These are phyloP conservation scores for Poteriospumella lacustris DNA, from an alignment of 108 stramenopile species.

Conservation along the genomic window DNA sequence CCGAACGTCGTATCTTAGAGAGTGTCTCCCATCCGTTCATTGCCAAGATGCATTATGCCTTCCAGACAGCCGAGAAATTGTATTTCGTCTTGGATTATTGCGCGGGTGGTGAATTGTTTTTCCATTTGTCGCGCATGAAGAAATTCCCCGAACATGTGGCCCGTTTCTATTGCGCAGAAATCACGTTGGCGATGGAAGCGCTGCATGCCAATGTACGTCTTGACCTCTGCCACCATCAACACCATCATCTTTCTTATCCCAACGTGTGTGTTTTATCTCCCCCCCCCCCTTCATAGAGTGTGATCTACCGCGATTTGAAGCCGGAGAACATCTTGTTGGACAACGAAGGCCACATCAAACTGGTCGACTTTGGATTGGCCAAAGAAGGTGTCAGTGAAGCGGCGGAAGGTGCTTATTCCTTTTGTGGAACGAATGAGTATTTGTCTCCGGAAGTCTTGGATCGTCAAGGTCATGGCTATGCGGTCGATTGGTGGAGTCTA, in stretches of 20 bases:
- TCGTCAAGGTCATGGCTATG: slow-evolving; percentile 45
- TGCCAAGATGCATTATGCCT: slow-evolving; percentile 83
- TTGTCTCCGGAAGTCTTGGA: slow-evolving; percentile 56
- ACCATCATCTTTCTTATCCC: background rate
- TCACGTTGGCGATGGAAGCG: slow-evolving; percentile 52
- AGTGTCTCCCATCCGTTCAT: slow-evolving; percentile 88
- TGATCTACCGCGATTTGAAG: slow-evolving; percentile 24
- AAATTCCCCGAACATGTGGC: slow-evolving; percentile 34
- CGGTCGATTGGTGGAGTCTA: slow-evolving; percentile 57
- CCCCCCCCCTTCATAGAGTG: background rate
- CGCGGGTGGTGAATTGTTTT: slow-evolving; percentile 58
- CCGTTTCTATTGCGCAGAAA: slow-evolving; percentile 51
- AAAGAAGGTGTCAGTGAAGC: slow-evolving; percentile 46
- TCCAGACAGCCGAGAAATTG: slow-evolving; percentile 82
- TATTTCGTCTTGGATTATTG: slow-evolving; percentile 58
- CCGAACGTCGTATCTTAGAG: slow-evolving; percentile 85
- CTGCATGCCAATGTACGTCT: slow-evolving; percentile 46
- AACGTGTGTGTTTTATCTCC: background rate
- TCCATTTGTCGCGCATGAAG: slow-evolving; percentile 38
- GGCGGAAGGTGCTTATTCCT: slow-evolving; percentile 69
- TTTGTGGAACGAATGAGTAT: slow-evolving; percentile 90
- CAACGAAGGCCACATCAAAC: slow-evolving; percentile 30
- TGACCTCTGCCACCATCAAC: too few species aligned
- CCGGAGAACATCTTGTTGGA: slow-evolving; percentile 50
- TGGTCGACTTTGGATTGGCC: slow-evolving; percentile 53